phyloP scores from a whole-genome alignment of 2,329 filamentous ascomycete genomes.

The Diaporthe amygdali region DNA sequence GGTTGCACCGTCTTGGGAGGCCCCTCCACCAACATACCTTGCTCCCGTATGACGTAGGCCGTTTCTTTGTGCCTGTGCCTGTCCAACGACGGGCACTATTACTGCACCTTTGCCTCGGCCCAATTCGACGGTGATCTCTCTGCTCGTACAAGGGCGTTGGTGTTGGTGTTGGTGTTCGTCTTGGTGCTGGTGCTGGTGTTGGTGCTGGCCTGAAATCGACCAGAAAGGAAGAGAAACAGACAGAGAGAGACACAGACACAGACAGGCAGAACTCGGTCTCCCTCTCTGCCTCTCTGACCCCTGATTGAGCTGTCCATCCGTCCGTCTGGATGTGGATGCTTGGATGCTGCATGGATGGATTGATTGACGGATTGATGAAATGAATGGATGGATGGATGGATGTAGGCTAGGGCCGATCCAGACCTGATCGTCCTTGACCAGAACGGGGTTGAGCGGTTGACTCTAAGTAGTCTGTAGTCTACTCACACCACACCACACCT shows the following conservation, averaged over 20 bases:
- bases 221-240: background rate
- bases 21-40: too few relatives aligned
- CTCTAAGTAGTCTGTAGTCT: background rate
- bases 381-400: background rate
- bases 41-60: background rate
- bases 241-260: too few relatives aligned
- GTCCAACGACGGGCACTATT: background rate
- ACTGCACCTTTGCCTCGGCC: background rate
- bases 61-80: constrained; percentile 15
- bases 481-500: background rate
- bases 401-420: background rate
- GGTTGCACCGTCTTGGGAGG: background rate
- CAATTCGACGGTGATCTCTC: background rate
- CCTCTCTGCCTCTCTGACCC: background rate
- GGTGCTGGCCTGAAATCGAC: background rate
- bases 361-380: background rate
- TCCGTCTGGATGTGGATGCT: background rate
- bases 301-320: background rate
- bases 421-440: background rate
- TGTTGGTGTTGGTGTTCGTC: background rate
- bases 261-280: too few relatives aligned
- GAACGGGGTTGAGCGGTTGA: background rate
- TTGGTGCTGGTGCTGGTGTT: background rate
- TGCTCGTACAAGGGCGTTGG: too few relatives aligned
- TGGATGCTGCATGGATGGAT: background rate